Conservation (phyloP, 768 basidiomycete species). For the Ramaria sp. region DNA sequence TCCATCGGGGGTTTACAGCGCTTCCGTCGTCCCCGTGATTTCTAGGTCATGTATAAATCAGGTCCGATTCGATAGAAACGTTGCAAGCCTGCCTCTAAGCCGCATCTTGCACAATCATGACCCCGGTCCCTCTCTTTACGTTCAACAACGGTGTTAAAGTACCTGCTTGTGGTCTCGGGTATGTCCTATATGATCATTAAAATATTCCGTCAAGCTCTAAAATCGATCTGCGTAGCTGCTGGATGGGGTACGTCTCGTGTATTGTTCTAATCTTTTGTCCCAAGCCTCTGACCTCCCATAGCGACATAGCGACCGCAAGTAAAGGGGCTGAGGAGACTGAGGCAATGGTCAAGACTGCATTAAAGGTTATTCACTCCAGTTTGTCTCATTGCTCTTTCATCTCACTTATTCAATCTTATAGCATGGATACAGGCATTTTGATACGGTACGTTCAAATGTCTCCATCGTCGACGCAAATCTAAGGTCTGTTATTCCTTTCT, state of each 20-base stretch:
- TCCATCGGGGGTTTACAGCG: too few relatives aligned
- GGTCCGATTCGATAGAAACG: too few relatives aligned
- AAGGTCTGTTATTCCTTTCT: background rate
- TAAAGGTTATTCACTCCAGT: background rate
- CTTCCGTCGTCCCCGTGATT: too few relatives aligned
- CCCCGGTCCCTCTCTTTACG: background rate
- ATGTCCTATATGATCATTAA: background rate
- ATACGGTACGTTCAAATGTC: background rate
- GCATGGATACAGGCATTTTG: background rate
- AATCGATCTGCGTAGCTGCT: background rate
- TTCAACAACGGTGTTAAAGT: conserved; percentile 3
- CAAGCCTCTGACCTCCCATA: too few relatives aligned
- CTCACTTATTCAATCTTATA: background rate
- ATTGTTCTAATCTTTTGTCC: too few relatives aligned
- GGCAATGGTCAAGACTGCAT: background rate
- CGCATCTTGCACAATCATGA: background rate
- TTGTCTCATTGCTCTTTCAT: background rate
- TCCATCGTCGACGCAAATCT: background rate
- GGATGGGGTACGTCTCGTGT: too few relatives aligned
- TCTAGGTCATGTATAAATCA: too few relatives aligned
- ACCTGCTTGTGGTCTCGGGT: background rate
- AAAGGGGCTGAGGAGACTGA: background rate
- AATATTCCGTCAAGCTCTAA: background rate
- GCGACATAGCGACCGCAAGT: too few relatives aligned
- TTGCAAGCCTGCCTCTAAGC: too few relatives aligned